phyloP scores from a whole-genome alignment of 495 filamentous ascomycete species.

The Tetracladium marchalianum region DNA sequence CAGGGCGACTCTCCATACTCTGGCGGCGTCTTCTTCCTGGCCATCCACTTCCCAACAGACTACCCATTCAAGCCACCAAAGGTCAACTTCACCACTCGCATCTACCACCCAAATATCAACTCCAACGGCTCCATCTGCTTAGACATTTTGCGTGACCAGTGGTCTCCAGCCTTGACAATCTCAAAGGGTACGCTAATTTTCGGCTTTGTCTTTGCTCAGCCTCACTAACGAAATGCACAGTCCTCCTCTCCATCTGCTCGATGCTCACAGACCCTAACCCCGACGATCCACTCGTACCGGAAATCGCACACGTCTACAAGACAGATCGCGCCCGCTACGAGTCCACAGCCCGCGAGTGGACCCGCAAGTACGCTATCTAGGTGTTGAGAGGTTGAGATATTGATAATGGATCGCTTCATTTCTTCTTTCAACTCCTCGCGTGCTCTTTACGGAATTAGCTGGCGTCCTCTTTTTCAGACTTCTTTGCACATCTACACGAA shows the following conservation, averaged over 20 bases:
- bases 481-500: too few relatives aligned
- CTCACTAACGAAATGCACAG: constrained; percentile 23
- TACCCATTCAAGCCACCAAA: constrained; percentile 99
- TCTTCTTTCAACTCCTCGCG: constrained; percentile 9
- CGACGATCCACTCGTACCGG: constrained; percentile 93
- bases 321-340: constrained; percentile 93
- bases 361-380: constrained; percentile 94
- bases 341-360: constrained; percentile 96
- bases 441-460: constrained; percentile 13
- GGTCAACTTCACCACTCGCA: constrained; percentile 99
- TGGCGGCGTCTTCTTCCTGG: constrained; percentile 95
- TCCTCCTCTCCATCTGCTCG: constrained; percentile 96
- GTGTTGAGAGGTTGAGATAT: neutral
- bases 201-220: neutral
- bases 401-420: neutral
- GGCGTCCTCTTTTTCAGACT: constrained; percentile 13
- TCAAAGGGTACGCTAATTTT: constrained; percentile 70
- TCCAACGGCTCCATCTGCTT: constrained; percentile 98
- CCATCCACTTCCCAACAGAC: constrained; percentile 98
- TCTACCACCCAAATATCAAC: constrained; percentile 99
- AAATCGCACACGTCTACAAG: constrained; percentile 99
- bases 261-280: constrained; percentile 99
- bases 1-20: constrained; percentile 90
- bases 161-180: constrained; percentile 97
- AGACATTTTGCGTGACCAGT: constrained; percentile 96